Evolutionary conservation across 2,329 filamentous ascomycete species (phyloP), one percentile per base, ranked within the genome.

Genomic region (Aplosporella prunicola): DNA sequence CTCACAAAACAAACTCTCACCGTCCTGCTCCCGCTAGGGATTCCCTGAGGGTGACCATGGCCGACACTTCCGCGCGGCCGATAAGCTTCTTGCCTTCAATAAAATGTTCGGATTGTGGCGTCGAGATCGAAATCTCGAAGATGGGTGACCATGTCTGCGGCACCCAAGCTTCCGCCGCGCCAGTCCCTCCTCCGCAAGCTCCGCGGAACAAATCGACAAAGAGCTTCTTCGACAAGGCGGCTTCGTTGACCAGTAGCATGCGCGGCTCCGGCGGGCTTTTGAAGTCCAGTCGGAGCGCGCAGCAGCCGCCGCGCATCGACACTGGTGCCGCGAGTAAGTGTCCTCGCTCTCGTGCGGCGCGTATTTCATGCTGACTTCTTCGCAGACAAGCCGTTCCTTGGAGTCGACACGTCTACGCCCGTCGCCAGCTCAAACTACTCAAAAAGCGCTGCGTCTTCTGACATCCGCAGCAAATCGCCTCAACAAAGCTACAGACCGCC

Each of bases 131-230:
- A 54, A 91, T 94, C 48, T 80, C 82, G 26, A 68, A 79, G 58
- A 82, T 94, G 80, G 85, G 84, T 44, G 85, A 93, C 44, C 87
- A 94, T 65, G 58, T 84, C 43, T 94, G 87, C 59, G 16, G 4
- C 9, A 58, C 59, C 30, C 63, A 58, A 41, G 13, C 32, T 37
- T 23, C 32, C 31, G 20, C 23, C 20, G 20, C 20, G 5, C 14
- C 30, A 31, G 30, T 22, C 4, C 28, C 30, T 3, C 23, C 25
- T 20, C 31, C 29, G 17, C 5, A 20, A n/a, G 24, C 17, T 5
- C 14, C 23, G 5, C 42, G 29, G 41, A 27, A 35, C 24, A 28
- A 39, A 18, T 45, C 51, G 4, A 45, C 54, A 3, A 31, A 35
- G 35, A 34, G 35, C 14, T 54, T 52, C 25, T 44, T 60, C 20